Conservation (phyloP, 768 basidiomycete species). For the Albatrellus ellisii region DNA sequence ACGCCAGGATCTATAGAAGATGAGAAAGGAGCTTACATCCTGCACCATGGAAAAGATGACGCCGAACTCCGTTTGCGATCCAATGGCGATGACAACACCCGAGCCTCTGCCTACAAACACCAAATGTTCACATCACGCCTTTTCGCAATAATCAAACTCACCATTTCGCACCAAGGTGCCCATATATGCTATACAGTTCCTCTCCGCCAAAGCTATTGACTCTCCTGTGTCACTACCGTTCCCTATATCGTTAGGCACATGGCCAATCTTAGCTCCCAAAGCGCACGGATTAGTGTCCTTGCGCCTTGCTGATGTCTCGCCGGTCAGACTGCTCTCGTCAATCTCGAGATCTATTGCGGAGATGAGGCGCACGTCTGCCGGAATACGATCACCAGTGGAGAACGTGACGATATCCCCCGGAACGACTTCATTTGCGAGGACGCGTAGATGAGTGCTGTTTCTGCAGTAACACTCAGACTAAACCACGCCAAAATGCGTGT, state of each 20-base stretch:
- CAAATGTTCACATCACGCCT: not conserved
- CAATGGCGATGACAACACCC: slow-evolving; percentile 80
- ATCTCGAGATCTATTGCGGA: slow-evolving; percentile 81
- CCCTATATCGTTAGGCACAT: slow-evolving; percentile 9
- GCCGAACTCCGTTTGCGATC: slow-evolving; percentile 85
- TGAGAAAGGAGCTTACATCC: slow-evolving; percentile 37
- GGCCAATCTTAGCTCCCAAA: slow-evolving; percentile 23
- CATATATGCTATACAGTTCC: slow-evolving; percentile 88
- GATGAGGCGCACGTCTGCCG: slow-evolving; percentile 81
- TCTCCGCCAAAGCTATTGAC: slow-evolving; percentile 59
- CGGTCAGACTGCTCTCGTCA: slow-evolving; percentile 91
- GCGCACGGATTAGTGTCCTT: slow-evolving; percentile 50
- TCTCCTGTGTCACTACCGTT: slow-evolving; percentile 23
- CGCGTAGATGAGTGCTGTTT: slow-evolving; percentile 54
- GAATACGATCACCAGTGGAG: slow-evolving; percentile 84
- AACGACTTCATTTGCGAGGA: slow-evolving; percentile 95
- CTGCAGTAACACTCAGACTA: slow-evolving; percentile 14
- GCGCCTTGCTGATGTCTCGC: slow-evolving; percentile 72
- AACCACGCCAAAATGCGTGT: not conserved
- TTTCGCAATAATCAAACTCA: slow-evolving; percentile 19
- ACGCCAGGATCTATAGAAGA: not conserved
- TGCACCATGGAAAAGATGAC: slow-evolving; percentile 98
- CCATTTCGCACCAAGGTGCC: slow-evolving; percentile 90
- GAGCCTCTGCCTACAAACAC: slow-evolving; percentile 49
- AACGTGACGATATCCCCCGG: slow-evolving; percentile 90